Evolutionary conservation across 148 eudicot species (phyloP).

Genomic region (Camellia granthamiana): DNA sequence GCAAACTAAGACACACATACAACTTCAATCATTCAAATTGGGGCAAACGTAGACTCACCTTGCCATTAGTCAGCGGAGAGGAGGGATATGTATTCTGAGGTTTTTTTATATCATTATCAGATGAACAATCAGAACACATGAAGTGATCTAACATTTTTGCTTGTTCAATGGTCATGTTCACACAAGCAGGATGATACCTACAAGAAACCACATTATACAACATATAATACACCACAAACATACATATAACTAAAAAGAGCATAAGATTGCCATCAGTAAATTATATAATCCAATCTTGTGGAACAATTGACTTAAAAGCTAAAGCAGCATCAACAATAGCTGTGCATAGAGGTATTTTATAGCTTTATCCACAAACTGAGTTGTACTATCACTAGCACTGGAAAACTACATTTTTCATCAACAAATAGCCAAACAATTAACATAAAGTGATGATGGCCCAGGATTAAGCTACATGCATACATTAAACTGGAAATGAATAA

Average conservation of each 20-base stretch:
- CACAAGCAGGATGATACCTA: constrained; percentile 47
- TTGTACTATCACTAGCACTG: neutral
- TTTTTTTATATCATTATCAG: constrained; percentile 22
- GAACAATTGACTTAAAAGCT: neutral
- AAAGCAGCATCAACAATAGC: neutral
- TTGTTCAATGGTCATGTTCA: constrained; percentile 29
- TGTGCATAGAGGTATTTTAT: neutral
- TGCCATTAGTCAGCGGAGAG: constrained; percentile 27
- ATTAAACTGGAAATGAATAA: neutral
- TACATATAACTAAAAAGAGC: no score
- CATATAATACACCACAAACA: neutral
- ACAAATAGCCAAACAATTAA: neutral
- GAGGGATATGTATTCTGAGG: constrained; percentile 8
- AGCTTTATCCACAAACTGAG: neutral
- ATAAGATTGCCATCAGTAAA: neutral
- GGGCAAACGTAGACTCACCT: constrained; percentile 20
- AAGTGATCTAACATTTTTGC: constrained; percentile 32
- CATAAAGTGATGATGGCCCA: neutral
- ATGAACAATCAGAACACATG: constrained; percentile 30
- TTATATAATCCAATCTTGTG: neutral
- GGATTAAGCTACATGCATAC: neutral
- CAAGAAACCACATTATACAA: constrained; percentile 10
- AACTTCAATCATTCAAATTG: neutral
- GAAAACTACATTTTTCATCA: neutral
- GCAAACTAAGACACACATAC: neutral